Evolutionary conservation across 2,329 filamentous ascomycete species (phyloP), one percentile per base, ranked within the genome.

Genomic region (Fusarium fujikuroi): DNA sequence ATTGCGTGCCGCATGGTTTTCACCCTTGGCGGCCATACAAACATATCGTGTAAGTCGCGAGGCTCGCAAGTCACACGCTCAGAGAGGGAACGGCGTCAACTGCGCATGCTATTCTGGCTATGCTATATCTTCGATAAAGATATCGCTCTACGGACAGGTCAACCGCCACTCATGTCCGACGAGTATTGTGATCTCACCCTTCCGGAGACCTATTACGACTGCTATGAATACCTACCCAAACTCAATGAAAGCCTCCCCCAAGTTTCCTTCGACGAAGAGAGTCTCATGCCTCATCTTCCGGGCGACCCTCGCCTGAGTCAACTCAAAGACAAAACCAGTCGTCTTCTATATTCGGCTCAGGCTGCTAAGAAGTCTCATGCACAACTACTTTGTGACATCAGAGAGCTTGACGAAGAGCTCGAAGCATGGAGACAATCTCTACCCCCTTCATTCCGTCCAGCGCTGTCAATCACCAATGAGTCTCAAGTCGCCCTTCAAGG

Each of bases 81-180:
- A 12, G 78, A 80, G 49, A 80, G 80, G 4, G 74, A 78, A 49
- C 74, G 77, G 43, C 76, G 78, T 14, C 81, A 84, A 36, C 69
- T 84, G 0, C 81, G 85, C 7, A 75, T 79, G 36, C 61, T 89
- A 0, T 90, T 90, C 73, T 90, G 88, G 87, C 72, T 89, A 10
- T 85, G 84, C 69, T 90, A 88, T 63, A 81, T 81, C 4, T 78
- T 88, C 15, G 88, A 90, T 71, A 90, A 88, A 66, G 88, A 90
- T n/a, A 81, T 89, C 18, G 81, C 86, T 1, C 79, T 90, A 1
- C 84, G 88, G 7, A 87, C 84, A 0, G 87, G 87, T 0, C 87
- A 88, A 53, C 87, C 87, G 1, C 87, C 87, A 3, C 78, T 82
- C 2, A 84, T 89, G 6, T 87, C 87, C 1, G 78, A 81, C 1